These are phyloP conservation scores for Brassica hybrid DNA, from an alignment of 441 rosid genomes.

Conservation along the genomic window DNA sequence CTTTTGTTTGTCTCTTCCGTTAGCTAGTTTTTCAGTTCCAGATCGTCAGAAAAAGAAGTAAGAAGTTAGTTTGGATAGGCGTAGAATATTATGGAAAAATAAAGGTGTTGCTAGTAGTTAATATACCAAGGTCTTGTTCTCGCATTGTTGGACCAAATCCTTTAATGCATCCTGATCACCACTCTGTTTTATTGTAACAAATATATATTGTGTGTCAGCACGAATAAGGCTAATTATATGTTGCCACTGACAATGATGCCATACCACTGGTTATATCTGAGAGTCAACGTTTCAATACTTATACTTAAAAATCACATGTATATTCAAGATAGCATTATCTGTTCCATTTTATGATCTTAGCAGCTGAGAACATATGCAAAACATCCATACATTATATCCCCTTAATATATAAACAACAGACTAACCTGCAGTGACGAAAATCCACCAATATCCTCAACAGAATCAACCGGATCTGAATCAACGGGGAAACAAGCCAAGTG, in stretches of 20 bases:
- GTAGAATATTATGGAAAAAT: not conserved
- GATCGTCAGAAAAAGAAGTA: conserved; percentile 12
- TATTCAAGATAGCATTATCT: not conserved
- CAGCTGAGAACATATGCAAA: conserved; percentile 6
- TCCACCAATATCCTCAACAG: conserved; percentile 57
- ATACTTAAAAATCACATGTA: not conserved
- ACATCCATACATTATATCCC: conserved; percentile 4
- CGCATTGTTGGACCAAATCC: conserved; percentile 49
- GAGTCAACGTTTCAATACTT: not conserved
- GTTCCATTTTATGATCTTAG: not conserved
- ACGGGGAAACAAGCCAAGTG: conserved; percentile 63
- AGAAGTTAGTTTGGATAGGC: conserved; percentile 13
- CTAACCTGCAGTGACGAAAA: conserved; percentile 68
- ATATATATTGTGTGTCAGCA: conserved; percentile 1
- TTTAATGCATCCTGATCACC: conserved; percentile 74
- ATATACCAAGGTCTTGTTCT: conserved; percentile 42
- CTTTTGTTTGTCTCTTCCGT: not conserved
- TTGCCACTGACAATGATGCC: not conserved
- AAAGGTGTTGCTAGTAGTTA: conserved; percentile 22
- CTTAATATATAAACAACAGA: conserved; percentile 7
- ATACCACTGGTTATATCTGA: not conserved
- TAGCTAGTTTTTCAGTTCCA: not conserved
- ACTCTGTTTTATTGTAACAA: conserved; percentile 48
- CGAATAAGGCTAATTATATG: conserved; percentile 5
- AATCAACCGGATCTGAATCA: conserved; percentile 41